Conservation (phyloP, 2,329 filamentous ascomycete genomes). For the Trichoderma sp. region DNA sequence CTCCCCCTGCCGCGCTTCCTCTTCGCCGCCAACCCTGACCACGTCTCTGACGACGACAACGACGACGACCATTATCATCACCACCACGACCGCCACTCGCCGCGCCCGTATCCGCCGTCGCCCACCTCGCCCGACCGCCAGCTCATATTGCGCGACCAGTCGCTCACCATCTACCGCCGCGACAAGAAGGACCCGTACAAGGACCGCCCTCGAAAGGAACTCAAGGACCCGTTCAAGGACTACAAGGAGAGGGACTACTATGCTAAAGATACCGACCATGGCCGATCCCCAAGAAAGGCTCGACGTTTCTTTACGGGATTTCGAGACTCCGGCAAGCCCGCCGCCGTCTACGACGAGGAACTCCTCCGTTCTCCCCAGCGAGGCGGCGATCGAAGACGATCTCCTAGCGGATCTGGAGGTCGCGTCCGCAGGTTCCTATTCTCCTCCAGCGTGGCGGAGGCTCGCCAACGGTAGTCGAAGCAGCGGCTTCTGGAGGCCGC, state of each 20-base stretch:
- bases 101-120: slow-evolving; percentile 33
- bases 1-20: slow-evolving; percentile 40
- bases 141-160: slow-evolving; percentile 41
- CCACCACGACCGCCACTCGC: too few species aligned
- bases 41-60: slow-evolving; percentile 1
- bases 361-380: slow-evolving; percentile 41
- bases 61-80: too few species aligned
- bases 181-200: slow-evolving; percentile 31
- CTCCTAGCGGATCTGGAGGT: slow-evolving; percentile 49
- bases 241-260: slow-evolving; percentile 22
- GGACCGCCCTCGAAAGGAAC: slow-evolving; percentile 21
- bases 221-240: slow-evolving; percentile 24
- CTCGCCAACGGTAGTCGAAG: slow-evolving; percentile 62
- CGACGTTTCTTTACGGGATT: slow-evolving; percentile 59
- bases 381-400: slow-evolving; percentile 41
- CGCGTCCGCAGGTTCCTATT: slow-evolving; percentile 59
- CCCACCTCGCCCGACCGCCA: slow-evolving; percentile 30
- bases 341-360: slow-evolving; percentile 38
- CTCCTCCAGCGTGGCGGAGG: slow-evolving; percentile 62
- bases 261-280: slow-evolving; percentile 32
- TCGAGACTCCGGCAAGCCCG: slow-evolving; percentile 52
- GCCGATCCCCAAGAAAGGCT: slow-evolving; percentile 45
- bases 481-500: slow-evolving; percentile 62
- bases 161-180: slow-evolving; percentile 38
- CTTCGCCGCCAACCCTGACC: slow-evolving; percentile 25